These are phyloP conservation scores for Sporothrix brasiliensis DNA, from an alignment of 2,329 filamentous ascomycete species.

Conservation along the genomic window DNA sequence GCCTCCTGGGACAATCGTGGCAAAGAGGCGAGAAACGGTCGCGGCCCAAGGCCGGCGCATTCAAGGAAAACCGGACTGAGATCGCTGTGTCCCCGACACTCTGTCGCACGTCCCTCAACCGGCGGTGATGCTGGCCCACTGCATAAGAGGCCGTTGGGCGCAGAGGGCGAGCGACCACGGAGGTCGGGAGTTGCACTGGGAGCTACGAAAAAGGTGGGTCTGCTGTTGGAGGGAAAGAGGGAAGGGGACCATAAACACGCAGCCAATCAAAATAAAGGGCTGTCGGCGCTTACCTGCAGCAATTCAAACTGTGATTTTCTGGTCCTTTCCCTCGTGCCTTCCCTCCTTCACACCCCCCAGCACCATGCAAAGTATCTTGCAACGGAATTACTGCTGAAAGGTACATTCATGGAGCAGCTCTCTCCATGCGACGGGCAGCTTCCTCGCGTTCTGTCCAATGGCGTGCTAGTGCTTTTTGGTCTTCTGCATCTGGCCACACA, in stretches of 20 bases:
- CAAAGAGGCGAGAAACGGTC: conserved; percentile 30
- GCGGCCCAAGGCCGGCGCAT: conserved; percentile 1
- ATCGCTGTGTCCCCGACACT: no score
- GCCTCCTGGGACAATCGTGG: conserved; percentile 21
- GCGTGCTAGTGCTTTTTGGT: conserved; percentile 33
- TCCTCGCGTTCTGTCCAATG: conserved; percentile 38
- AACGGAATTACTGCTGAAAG: background rate
- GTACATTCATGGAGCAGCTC: background rate
- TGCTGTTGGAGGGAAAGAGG: background rate
- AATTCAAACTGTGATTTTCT: conserved; percentile 16
- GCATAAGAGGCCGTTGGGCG: background rate
- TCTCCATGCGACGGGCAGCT: background rate
- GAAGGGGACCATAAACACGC: background rate
- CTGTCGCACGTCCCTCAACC: background rate
- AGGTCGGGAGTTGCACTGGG: background rate
- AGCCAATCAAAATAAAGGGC: conserved; percentile 31
- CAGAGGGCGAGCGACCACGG: conserved; percentile 4
- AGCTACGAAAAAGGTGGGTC: background rate
- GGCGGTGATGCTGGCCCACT: background rate
- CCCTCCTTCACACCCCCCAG: background rate
- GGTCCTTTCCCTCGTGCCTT: conserved; percentile 17
- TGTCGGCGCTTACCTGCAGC: conserved; percentile 32
- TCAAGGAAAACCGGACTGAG: background rate
- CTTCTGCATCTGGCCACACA: conserved; percentile 35
- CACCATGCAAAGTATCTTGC: background rate